Conservation (phyloP, 1,284 basidiomycete genomes). For the Ustilago lituana region DNA sequence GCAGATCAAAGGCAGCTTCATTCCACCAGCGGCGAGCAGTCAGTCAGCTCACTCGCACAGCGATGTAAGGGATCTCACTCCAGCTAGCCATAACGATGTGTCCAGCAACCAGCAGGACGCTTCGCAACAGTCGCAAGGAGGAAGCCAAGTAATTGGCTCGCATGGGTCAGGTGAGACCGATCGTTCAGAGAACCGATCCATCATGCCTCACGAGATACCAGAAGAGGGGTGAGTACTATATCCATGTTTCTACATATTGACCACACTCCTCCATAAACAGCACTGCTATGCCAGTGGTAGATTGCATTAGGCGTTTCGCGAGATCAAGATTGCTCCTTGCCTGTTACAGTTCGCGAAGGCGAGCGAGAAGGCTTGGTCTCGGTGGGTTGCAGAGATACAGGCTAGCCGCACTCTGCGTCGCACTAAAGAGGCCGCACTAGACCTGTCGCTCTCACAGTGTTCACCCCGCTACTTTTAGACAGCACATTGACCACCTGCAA, state of each 20-base stretch:
- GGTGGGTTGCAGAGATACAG: too few species aligned
- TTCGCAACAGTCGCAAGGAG: constrained; percentile 1
- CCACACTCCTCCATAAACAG: not conserved
- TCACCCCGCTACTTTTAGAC: constrained; percentile 4
- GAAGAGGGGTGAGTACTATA: constrained; percentile 90
- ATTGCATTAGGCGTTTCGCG: not conserved
- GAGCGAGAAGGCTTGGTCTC: constrained; percentile 25
- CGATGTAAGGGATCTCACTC: constrained; percentile 33
- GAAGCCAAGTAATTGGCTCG: too few species aligned
- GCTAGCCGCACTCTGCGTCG: too few species aligned
- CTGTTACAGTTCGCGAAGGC: not conserved
- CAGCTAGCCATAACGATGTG: constrained; percentile 24
- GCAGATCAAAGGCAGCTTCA: constrained; percentile 49
- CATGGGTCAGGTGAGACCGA: constrained; percentile 3
- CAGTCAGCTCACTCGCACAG: constrained; percentile 21
- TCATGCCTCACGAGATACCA: constrained; percentile 93
- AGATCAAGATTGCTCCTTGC: constrained; percentile 23
- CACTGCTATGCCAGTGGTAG: too few species aligned
- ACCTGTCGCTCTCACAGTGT: too few species aligned
- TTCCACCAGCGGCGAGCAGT: constrained; percentile 18
- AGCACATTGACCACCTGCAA: constrained; percentile 25
- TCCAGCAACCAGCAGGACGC: constrained; percentile 3
- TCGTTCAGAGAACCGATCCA: constrained; percentile 69
- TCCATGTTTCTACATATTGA: not conserved
- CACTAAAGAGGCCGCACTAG: too few species aligned